phyloP scores from a whole-genome alignment of 345 rosid genomes.

The Aethionema arabicum region DNA sequence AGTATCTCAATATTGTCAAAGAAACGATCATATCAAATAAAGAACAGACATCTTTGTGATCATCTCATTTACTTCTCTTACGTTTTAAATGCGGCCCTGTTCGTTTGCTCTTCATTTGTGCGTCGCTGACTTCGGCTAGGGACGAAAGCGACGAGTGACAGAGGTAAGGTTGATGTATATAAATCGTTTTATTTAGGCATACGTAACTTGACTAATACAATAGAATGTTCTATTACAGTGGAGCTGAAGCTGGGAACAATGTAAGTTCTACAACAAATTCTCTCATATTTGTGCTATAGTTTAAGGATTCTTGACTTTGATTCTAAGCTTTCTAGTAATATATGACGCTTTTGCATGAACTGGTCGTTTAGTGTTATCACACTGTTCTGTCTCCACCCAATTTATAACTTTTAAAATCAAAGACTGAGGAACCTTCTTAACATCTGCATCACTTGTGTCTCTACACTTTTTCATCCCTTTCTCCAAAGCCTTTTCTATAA shows the following conservation, averaged over 20 bases:
- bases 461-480: conserved; percentile 69
- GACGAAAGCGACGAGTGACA: too few relatives aligned
- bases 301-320: conserved; percentile 73
- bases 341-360: conserved; percentile 80
- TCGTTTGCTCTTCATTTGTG: too few relatives aligned
- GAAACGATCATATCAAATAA: too few relatives aligned
- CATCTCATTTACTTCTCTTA: too few relatives aligned
- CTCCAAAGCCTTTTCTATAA: conserved; percentile 77
- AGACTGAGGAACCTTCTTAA: conserved; percentile 68
- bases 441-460: conserved; percentile 46
- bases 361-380: conserved; percentile 50
- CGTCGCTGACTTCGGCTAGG: too few relatives aligned
- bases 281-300: not conserved
- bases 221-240: conserved; percentile 26
- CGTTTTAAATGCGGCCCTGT: too few relatives aligned
- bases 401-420: conserved; percentile 70
- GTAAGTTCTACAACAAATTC: not conserved
- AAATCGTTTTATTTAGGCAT: not conserved
- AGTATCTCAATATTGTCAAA: too few relatives aligned
- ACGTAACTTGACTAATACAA: conserved; percentile 19
- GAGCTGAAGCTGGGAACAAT: conserved; percentile 17
- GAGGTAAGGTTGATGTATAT: not conserved
- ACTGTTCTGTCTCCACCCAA: conserved; percentile 89
- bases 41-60: too few relatives aligned
- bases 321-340: conserved; percentile 76